Base-by-base conservation (phyloP, 129 eudicot genomes). In the Arctium minus region DNA sequence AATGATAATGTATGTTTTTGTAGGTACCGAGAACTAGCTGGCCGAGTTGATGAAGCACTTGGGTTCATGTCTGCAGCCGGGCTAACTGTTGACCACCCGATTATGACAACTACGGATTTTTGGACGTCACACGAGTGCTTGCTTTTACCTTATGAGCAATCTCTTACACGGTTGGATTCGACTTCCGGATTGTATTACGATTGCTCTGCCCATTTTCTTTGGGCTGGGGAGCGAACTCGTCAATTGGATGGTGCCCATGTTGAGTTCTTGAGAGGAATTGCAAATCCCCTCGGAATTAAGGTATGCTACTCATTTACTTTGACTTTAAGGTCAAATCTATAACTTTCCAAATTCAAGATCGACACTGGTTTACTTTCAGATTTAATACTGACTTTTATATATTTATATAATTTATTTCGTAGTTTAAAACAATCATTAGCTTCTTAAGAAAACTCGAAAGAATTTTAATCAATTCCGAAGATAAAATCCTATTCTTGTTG, bases 51-150 rank as follows among this genome's bases (percentile, higher is more conserved):
- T 65, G 97, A 92, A 84, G 97, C 97, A 74, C 88, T 92, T 64
- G 97, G 93, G 42, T 92, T 92, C 78, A 92, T 92, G 97, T 80
- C 91, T 77, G 93, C 97, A 79, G 93, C 92, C 30, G 97, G 97
- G 18, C 90, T 92, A 29, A 92, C 97, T 6, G 79, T 80, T 60
- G 97, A 89, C 72, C 97, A 92, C 77, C 93, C 97, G 37, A 77
- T 89, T 33, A 89, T 92, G 97, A 75, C 83, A 74, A 81, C 96
- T 15, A 91, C 96, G 3, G 96, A 91, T 3, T 91, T 91, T 72
- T 92, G 93, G 93, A 92, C 93, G 4, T 92, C 97, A 7, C 97
- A 92, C 17, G 97, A 92, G 84, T 92, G 97, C 75, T 80, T 92
- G 89, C 87, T 81, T 60, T 81, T 89, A 87, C 97, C 97, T 72